Evolutionary conservation across 2,329 filamentous ascomycete species (phyloP).

Genomic region (Botrytis elliptica): DNA sequence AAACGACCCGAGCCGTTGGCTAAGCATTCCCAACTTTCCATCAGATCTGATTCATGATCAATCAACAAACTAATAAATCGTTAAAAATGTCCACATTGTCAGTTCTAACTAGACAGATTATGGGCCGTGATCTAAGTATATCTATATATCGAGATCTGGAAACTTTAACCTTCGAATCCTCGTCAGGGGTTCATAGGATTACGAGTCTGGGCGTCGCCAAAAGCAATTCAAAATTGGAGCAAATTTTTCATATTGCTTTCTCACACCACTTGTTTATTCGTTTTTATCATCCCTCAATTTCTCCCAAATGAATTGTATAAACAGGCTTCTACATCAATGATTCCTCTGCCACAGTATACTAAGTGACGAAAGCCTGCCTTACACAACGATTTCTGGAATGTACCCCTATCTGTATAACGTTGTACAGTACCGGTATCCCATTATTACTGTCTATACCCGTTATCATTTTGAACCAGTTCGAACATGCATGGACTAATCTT

Average conservation of each 20-base stretch:
- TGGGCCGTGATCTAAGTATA: neutral
- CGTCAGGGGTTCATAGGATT: constrained; percentile 12
- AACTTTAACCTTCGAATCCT: neutral
- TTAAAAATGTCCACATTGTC: neutral
- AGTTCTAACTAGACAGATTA: neutral
- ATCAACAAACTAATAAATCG: neutral
- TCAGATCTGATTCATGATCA: constrained; percentile 1
- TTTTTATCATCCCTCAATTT: neutral
- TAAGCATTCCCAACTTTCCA: neutral
- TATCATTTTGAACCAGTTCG: constrained; percentile 14
- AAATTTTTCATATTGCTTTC: neutral
- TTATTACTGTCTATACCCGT: constrained; percentile 13
- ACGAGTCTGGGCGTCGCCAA: neutral
- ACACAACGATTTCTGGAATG: neutral
- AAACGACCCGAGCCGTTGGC: constrained; percentile 14
- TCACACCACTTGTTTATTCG: neutral
- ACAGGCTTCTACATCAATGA: neutral
- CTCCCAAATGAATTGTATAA: neutral
- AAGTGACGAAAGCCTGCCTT: constrained; percentile 1
- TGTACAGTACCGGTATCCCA: constrained; percentile 9
- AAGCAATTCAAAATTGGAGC: constrained; percentile 8
- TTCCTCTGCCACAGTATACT: neutral
- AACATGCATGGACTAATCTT: constrained; percentile 12
- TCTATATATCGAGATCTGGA: neutral
- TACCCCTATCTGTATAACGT: constrained; percentile 5